Base-by-base conservation (phyloP, 495 filamentous ascomycete genomes). In the Venustampulla echinocandica region DNA sequence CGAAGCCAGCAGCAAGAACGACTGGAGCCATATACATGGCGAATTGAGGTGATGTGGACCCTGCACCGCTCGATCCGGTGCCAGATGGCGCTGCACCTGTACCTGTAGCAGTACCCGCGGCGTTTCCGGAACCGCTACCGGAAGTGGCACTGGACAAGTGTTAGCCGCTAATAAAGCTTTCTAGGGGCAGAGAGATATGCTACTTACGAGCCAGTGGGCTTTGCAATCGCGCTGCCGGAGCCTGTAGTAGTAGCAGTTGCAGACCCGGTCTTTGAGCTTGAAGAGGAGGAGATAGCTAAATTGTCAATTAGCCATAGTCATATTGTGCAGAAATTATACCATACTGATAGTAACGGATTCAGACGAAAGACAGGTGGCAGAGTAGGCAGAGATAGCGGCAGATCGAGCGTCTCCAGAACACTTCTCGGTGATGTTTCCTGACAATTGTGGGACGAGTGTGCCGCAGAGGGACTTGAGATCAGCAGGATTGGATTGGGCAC, bases 391-490 rank as follows among this genome's bases (percentile, higher is more conserved):
- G 39, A 56, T 59, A 32, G 62, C 60, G 27, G 43, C 27, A 27
- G 61, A 38, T n/a, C 56, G 45, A 10, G 47, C 44, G 17, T 48
- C 54, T 22, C 43, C 52, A 46, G 52, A 47, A 53, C 62, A 64
- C 33, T 39, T 47, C 10, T 56, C 39, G 10, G 62, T 64, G 33
- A 64, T 50, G 50, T 64, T 64, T 49, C 62, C 62, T 34, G 44
- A 46, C 15, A 64, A 36, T 9, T 47, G 37, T 17, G 49, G 17
- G 47, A 56, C 54, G 30, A 61, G 54, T 37, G 51, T 34, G 13
- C 60, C 60, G 53, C 62, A 64, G 34, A 64, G 44, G 3, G 60
- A 49, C 50, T 56, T 55, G 37, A 61, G 32, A 45, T 63, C 62
- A 33, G 58, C 37, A 1, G 62, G 62, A 49, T 64, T 61, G 18